These are phyloP conservation scores for Albugo candida DNA, from an alignment of 352 stramenopile species.

Conservation along the genomic window DNA sequence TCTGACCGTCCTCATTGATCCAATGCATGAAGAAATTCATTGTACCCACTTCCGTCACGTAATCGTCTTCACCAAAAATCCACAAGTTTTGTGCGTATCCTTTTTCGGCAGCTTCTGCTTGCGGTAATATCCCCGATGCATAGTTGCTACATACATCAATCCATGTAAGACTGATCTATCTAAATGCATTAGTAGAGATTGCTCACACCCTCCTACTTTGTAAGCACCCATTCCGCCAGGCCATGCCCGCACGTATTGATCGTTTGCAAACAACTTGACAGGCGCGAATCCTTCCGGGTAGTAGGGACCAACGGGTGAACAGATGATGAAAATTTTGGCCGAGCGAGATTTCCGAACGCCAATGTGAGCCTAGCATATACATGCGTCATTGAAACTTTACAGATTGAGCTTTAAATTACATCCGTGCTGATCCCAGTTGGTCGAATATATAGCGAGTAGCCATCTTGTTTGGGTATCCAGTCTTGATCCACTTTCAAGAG, in stretches of 20 bases:
- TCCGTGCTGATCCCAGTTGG: slow-evolving; percentile 86
- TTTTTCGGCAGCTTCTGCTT: slow-evolving; percentile 65
- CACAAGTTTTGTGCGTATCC: slow-evolving; percentile 88
- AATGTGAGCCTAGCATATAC: slow-evolving; percentile 32
- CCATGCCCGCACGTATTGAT: slow-evolving; percentile 89
- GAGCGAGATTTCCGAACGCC: slow-evolving; percentile 74
- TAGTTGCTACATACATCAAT: slow-evolving; percentile 34
- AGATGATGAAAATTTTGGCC: slow-evolving; percentile 91
- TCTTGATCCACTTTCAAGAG: slow-evolving; percentile 68
- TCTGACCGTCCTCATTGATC: slow-evolving; percentile 80
- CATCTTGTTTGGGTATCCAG: slow-evolving; percentile 89
- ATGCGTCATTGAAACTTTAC: not conserved
- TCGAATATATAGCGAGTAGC: slow-evolving; percentile 92
- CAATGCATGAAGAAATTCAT: slow-evolving; percentile 99
- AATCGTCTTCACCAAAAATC: slow-evolving; percentile 88
- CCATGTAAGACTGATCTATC: not conserved
- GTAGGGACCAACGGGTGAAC: slow-evolving; percentile 94
- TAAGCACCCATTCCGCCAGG: slow-evolving; percentile 85
- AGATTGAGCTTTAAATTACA: slow-evolving; percentile 11
- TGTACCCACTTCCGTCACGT: slow-evolving; percentile 79
- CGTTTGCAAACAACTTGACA: slow-evolving; percentile 82
- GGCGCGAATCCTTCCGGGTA: slow-evolving; percentile 90
- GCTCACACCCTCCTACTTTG: slow-evolving; percentile 80
- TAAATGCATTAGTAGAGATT: not conserved
- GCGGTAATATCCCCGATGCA: slow-evolving; percentile 81